Conservation (phyloP, 2,329 filamentous ascomycete species). For the Trichoderma sp. region DNA sequence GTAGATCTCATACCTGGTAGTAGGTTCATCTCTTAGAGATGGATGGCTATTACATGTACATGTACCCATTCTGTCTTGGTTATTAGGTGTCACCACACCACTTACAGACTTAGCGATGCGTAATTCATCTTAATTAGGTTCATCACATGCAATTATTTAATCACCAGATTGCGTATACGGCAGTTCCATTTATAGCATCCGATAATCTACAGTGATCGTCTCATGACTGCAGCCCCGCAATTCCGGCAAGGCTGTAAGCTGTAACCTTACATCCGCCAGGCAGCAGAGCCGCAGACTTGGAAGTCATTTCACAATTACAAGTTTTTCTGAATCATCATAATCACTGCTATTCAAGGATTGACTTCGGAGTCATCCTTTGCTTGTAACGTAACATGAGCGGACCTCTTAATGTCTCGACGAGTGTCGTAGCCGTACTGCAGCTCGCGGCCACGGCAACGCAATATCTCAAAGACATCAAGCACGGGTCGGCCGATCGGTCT, state of each 20-base stretch:
- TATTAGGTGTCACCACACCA: neutral
- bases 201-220: neutral
- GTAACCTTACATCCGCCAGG: neutral
- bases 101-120: neutral
- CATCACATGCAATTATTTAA: neutral
- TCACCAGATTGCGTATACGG: neutral
- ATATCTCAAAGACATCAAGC: slow-evolving; percentile 15
- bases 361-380: neutral
- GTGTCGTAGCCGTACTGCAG: slow-evolving; percentile 11
- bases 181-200: neutral
- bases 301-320: neutral
- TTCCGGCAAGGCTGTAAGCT: neutral
- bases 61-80: neutral
- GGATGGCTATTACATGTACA: no score
- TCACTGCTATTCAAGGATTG: neutral
- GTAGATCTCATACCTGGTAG: neutral
- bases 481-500: slow-evolving; percentile 17
- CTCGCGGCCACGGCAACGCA: neutral
- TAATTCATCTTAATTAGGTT: neutral
- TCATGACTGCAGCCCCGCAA: neutral
- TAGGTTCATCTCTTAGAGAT: neutral
- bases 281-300: neutral
- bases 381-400: neutral
- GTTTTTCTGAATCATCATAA: neutral
- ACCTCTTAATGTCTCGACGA: neutral